Evolutionary conservation across 1,139 yeast species (phyloP).

Genomic region (Saccharomycopsis phalli): DNA sequence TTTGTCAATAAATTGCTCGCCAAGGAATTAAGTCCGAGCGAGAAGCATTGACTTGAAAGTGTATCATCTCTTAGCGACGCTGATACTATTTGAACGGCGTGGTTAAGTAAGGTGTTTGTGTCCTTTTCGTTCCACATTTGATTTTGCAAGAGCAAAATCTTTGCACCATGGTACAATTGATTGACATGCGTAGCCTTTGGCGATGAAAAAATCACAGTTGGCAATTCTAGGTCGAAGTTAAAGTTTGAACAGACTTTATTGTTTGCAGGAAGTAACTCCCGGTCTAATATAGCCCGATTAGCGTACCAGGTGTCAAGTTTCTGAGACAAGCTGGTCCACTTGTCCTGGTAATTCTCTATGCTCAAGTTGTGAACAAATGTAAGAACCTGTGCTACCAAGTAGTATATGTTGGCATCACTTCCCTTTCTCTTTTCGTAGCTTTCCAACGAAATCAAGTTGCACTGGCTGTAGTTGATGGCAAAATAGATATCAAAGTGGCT

Average conservation of each 20-base stretch:
- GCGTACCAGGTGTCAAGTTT: slow-evolving; percentile 13
- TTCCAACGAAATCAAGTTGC: slow-evolving; percentile 4
- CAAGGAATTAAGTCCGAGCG: slow-evolving; percentile 8
- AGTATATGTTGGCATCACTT: slow-evolving; percentile 10
- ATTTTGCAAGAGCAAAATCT: slow-evolving; percentile 7
- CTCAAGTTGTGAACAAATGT: slow-evolving; percentile 5
- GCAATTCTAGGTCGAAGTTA: slow-evolving; percentile 8
- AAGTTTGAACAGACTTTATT: too few species aligned
- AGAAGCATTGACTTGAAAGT: slow-evolving; percentile 2
- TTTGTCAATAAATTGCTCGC: slow-evolving; percentile 17
- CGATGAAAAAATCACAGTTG: slow-evolving; percentile 8
- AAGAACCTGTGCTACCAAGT: slow-evolving; percentile 7
- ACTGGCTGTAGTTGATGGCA: slow-evolving; percentile 8
- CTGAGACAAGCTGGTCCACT: slow-evolving; percentile 3
- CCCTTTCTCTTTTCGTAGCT: neutral
- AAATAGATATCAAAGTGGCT: slow-evolving; percentile 12
- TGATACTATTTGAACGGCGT: slow-evolving; percentile 6
- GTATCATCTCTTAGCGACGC: slow-evolving; percentile 9
- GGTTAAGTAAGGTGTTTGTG: neutral
- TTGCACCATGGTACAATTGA: slow-evolving; percentile 10
- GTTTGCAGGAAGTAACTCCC: too few species aligned
- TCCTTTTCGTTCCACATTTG: slow-evolving; percentile 1
- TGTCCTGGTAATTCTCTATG: neutral
- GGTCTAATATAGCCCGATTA: slow-evolving; percentile 2
- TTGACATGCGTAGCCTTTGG: slow-evolving; percentile 6